Evolutionary conservation across 2,329 filamentous ascomycete genomes (phyloP).

Genomic region (Talaromyces islandicus): DNA sequence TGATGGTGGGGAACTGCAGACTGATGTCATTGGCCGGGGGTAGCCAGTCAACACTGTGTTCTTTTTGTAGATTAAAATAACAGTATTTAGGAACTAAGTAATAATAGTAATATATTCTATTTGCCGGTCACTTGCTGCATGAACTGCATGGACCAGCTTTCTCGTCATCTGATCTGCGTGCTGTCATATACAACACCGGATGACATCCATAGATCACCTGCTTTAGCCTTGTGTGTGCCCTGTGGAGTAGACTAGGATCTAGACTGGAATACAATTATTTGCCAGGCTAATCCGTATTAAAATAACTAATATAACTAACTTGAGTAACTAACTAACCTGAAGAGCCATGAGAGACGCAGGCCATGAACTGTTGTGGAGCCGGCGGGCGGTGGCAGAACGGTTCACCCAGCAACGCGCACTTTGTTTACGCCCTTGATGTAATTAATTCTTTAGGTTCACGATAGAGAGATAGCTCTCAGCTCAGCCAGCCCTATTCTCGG

Average conservation of each 20-base stretch:
- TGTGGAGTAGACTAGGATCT: background rate
- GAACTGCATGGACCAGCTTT: background rate
- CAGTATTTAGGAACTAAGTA: background rate
- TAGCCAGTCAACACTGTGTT: background rate
- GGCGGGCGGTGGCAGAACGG: constrained; percentile 14
- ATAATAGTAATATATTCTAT: background rate
- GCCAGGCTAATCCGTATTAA: background rate
- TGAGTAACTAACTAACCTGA: background rate
- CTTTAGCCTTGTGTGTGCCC: background rate
- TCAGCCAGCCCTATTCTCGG: background rate
- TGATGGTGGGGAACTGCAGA: background rate
- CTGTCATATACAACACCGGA: background rate
- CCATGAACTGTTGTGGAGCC: background rate
- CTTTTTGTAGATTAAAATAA: background rate
- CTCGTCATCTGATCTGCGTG: background rate
- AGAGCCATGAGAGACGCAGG: background rate
- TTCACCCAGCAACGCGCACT: constrained; percentile 14
- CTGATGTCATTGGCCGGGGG: background rate
- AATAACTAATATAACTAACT: background rate
- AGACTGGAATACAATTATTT: background rate
- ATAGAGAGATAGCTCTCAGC: background rate
- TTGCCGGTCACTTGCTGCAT: background rate
- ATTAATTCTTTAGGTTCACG: background rate
- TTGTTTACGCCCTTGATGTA: constrained; percentile 13
- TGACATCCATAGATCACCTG: background rate